A percentile compares a stretch with the other conserved stretches of the same genome.
Evolutionary conservation across 345 rosid species (phyloP).

Genomic region (Rhizophora mangle): DNA sequence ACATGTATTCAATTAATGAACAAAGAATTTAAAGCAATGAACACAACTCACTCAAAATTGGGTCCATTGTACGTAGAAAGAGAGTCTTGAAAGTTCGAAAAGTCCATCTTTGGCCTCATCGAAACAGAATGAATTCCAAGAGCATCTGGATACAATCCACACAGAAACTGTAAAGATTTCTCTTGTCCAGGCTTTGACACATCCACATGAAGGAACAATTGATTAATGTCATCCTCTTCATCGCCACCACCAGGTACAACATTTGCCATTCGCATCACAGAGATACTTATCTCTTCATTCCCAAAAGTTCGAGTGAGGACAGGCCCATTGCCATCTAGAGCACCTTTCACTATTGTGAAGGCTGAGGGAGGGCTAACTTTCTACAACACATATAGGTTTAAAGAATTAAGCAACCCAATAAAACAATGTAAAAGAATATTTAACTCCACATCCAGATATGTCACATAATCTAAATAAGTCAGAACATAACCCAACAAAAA

Average conservation of each 20-base stretch:
- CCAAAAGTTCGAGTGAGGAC: constrained; percentile 61
- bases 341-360: constrained; percentile 63
- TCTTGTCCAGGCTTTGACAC: constrained; percentile 69
- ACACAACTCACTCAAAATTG: constrained; percentile 55
- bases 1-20: not conserved
- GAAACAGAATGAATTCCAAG: constrained; percentile 87
- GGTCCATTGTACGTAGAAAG: constrained; percentile 70
- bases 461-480: not conserved
- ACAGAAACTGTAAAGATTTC: constrained; percentile 69
- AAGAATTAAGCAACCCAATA: too few relatives aligned
- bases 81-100: constrained; percentile 31
- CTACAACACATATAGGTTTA: constrained; percentile 33
- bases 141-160: constrained; percentile 92
- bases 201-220: constrained; percentile 79
- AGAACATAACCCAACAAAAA: too few relatives aligned
- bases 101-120: constrained; percentile 60
- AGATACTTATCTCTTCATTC: constrained; percentile 66
- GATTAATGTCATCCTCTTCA: constrained; percentile 66
- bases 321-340: constrained; percentile 65
- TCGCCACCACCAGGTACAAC: constrained; percentile 40
- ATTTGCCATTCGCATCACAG: constrained; percentile 60
- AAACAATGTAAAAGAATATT: too few relatives aligned
- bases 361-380: constrained; percentile 76
- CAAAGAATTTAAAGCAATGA: not conserved
- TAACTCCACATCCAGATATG: not conserved